A percentile compares a stretch with the other conserved stretches of the same genome.
Conservation (phyloP, 2,329 filamentous ascomycete genomes). For the Nemania sp. region DNA sequence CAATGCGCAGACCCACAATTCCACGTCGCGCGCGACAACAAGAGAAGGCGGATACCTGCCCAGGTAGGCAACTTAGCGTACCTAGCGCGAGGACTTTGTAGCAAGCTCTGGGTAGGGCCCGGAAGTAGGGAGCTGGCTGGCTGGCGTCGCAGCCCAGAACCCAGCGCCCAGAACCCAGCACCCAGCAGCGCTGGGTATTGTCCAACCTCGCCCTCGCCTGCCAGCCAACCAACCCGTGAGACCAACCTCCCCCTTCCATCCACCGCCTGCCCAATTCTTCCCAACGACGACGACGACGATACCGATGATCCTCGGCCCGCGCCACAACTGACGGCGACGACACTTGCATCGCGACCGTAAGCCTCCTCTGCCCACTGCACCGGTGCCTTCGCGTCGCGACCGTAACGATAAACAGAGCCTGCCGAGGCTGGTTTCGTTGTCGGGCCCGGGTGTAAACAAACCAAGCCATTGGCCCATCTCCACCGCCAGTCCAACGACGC, state of each 20-base stretch:
- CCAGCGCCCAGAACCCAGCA: no score
- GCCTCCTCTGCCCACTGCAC: slow-evolving; percentile 18
- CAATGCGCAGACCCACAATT: slow-evolving; percentile 26
- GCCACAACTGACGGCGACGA: slow-evolving; percentile 32
- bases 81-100: background rate
- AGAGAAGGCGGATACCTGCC: background rate
- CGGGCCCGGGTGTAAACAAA: slow-evolving; percentile 37
- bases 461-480: slow-evolving; percentile 36
- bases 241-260: slow-evolving; percentile 27
- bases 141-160: no score
- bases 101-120: no score
- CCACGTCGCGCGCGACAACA: slow-evolving; percentile 31
- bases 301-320: slow-evolving; percentile 34
- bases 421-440: slow-evolving; percentile 29
- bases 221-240: slow-evolving; percentile 29
- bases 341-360: slow-evolving; percentile 35
- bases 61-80: background rate
- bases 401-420: slow-evolving; percentile 19
- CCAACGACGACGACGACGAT: slow-evolving; percentile 29
- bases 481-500: slow-evolving; percentile 24
- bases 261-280: slow-evolving; percentile 30
- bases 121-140: no score
- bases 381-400: background rate
- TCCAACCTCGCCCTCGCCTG: slow-evolving; percentile 13
- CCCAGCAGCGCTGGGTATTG: background rate